These are phyloP conservation scores for Helotiales sp. DNA, from an alignment of 2,329 filamentous ascomycete species.

Conservation along the genomic window DNA sequence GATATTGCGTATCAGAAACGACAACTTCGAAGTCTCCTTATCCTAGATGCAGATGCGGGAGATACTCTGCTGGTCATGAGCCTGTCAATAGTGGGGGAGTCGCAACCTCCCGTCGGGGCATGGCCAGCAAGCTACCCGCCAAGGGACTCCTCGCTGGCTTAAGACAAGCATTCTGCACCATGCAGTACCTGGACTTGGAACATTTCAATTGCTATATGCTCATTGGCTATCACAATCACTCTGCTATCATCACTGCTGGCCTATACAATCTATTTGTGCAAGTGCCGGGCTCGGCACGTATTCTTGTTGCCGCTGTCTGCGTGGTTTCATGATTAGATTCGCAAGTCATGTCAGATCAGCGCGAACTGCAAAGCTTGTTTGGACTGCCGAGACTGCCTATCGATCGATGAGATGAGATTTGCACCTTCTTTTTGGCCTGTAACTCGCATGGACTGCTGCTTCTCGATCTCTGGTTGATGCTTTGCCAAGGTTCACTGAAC, in stretches of 20 bases:
- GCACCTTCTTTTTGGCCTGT: background rate
- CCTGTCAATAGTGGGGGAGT: background rate
- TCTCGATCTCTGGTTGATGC: background rate
- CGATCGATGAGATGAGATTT: background rate
- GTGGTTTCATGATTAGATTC: background rate
- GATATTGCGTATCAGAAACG: background rate
- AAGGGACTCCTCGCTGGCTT: background rate
- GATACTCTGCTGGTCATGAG: background rate
- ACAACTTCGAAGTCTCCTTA: background rate
- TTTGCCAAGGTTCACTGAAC: too few species aligned
- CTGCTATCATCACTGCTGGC: background rate
- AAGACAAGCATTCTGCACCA: background rate
- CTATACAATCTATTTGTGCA: background rate
- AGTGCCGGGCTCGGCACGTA: background rate
- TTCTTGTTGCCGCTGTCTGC: background rate
- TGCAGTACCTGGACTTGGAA: background rate
- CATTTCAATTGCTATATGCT: background rate
- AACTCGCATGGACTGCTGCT: background rate
- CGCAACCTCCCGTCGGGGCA: background rate
- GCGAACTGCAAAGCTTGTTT: background rate
- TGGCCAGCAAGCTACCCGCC: background rate
- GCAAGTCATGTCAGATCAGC: background rate
- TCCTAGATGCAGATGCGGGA: background rate
- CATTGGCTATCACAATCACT: background rate
- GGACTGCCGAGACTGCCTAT: background rate